phyloP scores from a whole-genome alignment of 768 basidiomycete species.

The Leccinum longicurvipes region DNA sequence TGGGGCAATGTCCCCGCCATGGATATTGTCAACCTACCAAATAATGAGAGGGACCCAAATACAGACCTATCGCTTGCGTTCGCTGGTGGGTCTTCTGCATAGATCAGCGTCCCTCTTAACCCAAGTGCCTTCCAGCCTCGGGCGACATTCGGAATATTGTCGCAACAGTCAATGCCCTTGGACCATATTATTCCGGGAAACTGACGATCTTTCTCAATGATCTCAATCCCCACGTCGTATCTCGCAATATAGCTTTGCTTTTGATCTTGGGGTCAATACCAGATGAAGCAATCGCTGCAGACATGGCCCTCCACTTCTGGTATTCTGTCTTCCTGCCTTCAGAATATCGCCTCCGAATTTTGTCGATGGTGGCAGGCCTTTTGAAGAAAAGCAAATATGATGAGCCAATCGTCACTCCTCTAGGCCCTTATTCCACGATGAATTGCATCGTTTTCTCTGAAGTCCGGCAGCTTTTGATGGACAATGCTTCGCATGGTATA shows the following conservation, averaged over 20 bases:
- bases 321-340: slow-evolving; percentile 43
- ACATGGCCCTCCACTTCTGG: slow-evolving; percentile 47
- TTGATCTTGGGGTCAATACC: slow-evolving; percentile 36
- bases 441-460: slow-evolving; percentile 10
- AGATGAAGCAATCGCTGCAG: slow-evolving; percentile 35
- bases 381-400: slow-evolving; percentile 4
- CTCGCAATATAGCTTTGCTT: slow-evolving; percentile 42
- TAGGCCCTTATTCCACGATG: slow-evolving; percentile 16
- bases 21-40: slow-evolving; percentile 28
- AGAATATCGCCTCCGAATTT: slow-evolving; percentile 27
- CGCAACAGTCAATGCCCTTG: slow-evolving; percentile 41
- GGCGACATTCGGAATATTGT: slow-evolving; percentile 48
- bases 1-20: slow-evolving; percentile 37
- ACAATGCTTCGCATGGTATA: slow-evolving; percentile 14
- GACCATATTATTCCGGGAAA: slow-evolving; percentile 38
- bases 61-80: slow-evolving; percentile 26
- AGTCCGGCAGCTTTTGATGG: slow-evolving; percentile 11
- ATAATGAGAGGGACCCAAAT: slow-evolving; percentile 20
- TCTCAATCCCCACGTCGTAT: slow-evolving; percentile 22
- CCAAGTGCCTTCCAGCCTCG: slow-evolving; percentile 35
- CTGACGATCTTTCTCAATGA: slow-evolving; percentile 44
- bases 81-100: slow-evolving; percentile 15
- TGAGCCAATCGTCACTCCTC: slow-evolving; percentile 4
- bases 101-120: neutral
- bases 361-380: slow-evolving; percentile 18